These are phyloP conservation scores for Globisporangium iwayamae DNA, from an alignment of 352 stramenopile genomes.

Conservation along the genomic window DNA sequence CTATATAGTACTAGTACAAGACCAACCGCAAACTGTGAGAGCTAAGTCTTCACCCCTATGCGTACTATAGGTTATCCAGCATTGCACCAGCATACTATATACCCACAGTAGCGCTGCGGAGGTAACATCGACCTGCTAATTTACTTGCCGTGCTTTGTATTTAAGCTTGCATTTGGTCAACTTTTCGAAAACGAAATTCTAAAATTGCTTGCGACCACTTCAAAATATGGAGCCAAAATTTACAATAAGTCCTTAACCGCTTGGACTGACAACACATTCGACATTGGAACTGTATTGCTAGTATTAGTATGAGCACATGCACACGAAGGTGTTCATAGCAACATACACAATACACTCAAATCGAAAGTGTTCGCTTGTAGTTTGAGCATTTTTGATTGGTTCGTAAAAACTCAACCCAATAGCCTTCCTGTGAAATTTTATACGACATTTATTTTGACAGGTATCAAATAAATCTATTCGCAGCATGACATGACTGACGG, in stretches of 20 bases:
- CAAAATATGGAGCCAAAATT: not conserved
- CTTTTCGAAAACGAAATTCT: not conserved
- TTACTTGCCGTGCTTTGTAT: not conserved
- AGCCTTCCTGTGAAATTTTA: not conserved
- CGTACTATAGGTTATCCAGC: not conserved
- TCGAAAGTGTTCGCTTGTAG: constrained; percentile 1
- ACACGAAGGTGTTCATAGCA: not conserved
- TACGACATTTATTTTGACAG: no score
- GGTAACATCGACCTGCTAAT: not conserved
- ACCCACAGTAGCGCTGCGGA: not conserved
- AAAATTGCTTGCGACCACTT: not conserved
- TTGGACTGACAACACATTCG: not conserved
- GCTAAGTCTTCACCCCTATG: not conserved
- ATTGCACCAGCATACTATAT: not conserved
- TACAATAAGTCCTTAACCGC: constrained; percentile 1
- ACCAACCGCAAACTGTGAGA: not conserved
- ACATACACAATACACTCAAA: constrained; percentile 1
- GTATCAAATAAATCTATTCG: no score
- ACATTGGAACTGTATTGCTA: not conserved
- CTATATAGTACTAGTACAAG: not conserved
- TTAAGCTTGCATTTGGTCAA: not conserved
- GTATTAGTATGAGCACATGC: constrained; percentile 3
- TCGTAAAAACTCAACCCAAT: constrained; percentile 1
- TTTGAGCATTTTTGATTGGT: not conserved
- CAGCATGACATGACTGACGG: no score